Evolutionary conservation across 2,329 filamentous ascomycete genomes (phyloP).

Genomic region (Emergomyces orientalis): DNA sequence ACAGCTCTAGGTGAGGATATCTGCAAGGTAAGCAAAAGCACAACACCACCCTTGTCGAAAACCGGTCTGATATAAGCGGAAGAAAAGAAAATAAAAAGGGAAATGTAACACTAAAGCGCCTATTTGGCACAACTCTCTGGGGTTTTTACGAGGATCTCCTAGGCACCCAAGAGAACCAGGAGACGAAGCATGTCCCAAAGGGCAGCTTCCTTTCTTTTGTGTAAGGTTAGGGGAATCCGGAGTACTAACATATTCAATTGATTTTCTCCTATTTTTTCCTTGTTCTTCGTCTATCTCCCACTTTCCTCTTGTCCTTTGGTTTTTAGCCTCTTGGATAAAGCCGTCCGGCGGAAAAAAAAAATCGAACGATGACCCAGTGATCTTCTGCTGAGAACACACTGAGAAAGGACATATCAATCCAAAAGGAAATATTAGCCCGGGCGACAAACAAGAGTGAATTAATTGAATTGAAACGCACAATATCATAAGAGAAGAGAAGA

Average conservation of each 20-base stretch:
- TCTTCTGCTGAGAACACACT: not conserved
- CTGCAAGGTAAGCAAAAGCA: not conserved
- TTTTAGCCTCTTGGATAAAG: no score
- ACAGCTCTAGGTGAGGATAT: not conserved
- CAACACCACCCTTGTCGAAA: not conserved
- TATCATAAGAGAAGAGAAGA: not conserved
- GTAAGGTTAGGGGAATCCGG: not conserved
- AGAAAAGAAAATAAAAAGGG: not conserved
- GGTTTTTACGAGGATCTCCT: not conserved
- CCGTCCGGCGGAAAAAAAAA: no score
- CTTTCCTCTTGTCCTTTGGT: no score
- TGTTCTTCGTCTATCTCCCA: no score
- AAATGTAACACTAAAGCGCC: not conserved
- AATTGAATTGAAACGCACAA: no score
- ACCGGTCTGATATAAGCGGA: not conserved
- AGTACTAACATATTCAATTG: not conserved
- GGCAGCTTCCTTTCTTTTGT: not conserved
- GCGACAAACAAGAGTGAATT: not conserved
- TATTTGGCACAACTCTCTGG: not conserved
- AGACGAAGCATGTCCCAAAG: not conserved
- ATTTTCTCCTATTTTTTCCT: not conserved
- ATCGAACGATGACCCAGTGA: not conserved
- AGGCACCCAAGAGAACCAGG: not conserved
- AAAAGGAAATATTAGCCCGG: not conserved
- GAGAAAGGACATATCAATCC: not conserved